Base-by-base conservation (phyloP, 225 moss, liverwort and hornwort species). In the Straminergon stramineum region DNA sequence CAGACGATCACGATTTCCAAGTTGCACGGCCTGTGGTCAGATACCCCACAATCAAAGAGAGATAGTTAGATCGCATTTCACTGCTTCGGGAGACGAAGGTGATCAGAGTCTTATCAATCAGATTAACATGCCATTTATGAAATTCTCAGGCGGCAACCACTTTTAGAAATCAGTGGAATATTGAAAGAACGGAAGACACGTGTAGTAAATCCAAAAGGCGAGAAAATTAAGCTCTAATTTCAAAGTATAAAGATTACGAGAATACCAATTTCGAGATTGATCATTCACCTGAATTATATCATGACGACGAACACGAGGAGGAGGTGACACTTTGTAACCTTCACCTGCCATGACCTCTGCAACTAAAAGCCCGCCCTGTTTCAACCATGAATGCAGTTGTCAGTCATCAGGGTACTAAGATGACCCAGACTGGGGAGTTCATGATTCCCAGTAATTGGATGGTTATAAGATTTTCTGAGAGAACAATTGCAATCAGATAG, bases 311-410 rank as follows among this genome's bases (percentile, higher is more conserved):
- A 95, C 95, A 48, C 97, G 95, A 81, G 97, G 98, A 87, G 98
- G 92, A 79, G 98, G 98, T 62, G 94, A 96, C 81, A 97, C 97
- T 86, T 94, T 88, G 66, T 94, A 98, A 58, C 97, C 98, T 92
- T 97, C 95, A 58, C 94, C 97, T 89, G 98, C 95, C 98, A 98
- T 98, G 75, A 98, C 98, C 91, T 98, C 98, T 85, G 98, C 98
- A 85, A 98, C 93, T 86, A 98, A 92, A 82, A 98, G 91, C 62
- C 94, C 92, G 39, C 96, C 95, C 98, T 98, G 94, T 63, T 84
- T 51, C 69, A 90, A 89, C 60, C 89, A 89, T 58, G 78, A 27
- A 52, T 65, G 57, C 34, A 79, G 70, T 76, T 84, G 43, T 73
- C 63, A 71, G 78, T 81, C 67, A 81, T 89, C 48, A 76, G 52